phyloP scores from a whole-genome alignment of 2,329 filamentous ascomycete genomes.

The Raffaelea albimanens region DNA sequence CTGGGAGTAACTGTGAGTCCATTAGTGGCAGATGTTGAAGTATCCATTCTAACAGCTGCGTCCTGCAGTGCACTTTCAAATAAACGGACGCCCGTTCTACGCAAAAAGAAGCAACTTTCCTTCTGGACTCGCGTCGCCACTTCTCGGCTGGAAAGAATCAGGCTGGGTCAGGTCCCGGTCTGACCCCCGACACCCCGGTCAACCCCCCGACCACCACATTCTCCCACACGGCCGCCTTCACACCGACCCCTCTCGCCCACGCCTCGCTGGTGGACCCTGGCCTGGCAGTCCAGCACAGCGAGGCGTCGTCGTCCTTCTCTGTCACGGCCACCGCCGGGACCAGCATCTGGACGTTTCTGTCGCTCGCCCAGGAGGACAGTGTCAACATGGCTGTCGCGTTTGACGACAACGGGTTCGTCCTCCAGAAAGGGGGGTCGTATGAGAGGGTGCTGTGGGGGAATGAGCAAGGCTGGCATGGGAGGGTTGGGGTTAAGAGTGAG shows the following conservation, averaged over 20 bases:
- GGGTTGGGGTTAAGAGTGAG: constrained; percentile 40
- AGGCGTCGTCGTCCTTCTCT: constrained; percentile 31
- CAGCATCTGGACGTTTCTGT: constrained; percentile 46
- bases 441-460: constrained; percentile 27
- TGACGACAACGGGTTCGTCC: constrained; percentile 42
- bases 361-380: constrained; percentile 27
- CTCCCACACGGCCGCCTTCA: constrained; percentile 40
- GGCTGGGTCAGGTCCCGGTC: constrained; percentile 43
- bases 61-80: constrained; percentile 51
- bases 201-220: constrained; percentile 28
- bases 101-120: constrained; percentile 53
- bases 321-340: constrained; percentile 37
- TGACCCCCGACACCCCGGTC: constrained; percentile 30
- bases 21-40: background rate
- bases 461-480: constrained; percentile 30
- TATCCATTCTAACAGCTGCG: too few species aligned
- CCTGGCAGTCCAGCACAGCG: constrained; percentile 20
- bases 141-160: constrained; percentile 36
- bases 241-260: constrained; percentile 32
- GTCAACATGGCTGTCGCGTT: constrained; percentile 38
- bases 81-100: constrained; percentile 56
- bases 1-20: constrained; percentile 4
- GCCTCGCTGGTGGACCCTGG: constrained; percentile 39
- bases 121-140: constrained; percentile 53
- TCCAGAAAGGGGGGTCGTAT: constrained; percentile 33